phyloP scores from a whole-genome alignment of 495 filamentous ascomycete species.

The Stereocaulon alpinum region DNA sequence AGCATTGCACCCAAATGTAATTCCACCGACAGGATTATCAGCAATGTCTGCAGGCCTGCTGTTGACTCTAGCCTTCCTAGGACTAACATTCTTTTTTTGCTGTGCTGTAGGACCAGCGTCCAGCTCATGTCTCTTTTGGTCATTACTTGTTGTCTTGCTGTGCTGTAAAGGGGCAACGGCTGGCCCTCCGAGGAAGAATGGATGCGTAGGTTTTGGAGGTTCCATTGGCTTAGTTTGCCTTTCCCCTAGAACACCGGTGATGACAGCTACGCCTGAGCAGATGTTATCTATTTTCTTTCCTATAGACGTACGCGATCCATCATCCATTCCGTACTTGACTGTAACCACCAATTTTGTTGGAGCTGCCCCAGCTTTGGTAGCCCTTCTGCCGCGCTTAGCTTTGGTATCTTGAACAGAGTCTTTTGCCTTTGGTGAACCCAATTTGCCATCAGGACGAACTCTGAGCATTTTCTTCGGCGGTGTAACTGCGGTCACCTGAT shows the following conservation, averaged over 20 bases:
- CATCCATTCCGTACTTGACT: constrained; percentile 35
- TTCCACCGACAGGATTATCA: neutral
- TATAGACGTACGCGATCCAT: constrained; percentile 17
- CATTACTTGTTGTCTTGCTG: neutral
- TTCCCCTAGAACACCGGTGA: constrained; percentile 9
- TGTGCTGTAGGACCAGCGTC: neutral
- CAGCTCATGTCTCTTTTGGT: neutral
- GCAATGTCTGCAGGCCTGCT: constrained; percentile 17
- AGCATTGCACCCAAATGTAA: neutral
- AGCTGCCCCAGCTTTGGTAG: constrained; percentile 14
- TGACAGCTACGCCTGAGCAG: constrained; percentile 25
- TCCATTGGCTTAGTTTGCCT: constrained; percentile 23
- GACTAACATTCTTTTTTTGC: neutral
- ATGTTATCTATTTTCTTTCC: constrained; percentile 45
- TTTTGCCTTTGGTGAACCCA: constrained; percentile 40
- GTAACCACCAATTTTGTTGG: constrained; percentile 29
- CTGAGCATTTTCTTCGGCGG: constrained; percentile 37
- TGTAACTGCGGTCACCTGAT: neutral
- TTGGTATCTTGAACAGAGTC: constrained; percentile 22
- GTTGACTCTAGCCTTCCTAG: constrained; percentile 17
- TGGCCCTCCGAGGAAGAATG: constrained; percentile 54
- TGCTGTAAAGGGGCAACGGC: neutral
- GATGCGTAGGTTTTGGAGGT: constrained; percentile 58
- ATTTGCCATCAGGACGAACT: constrained; percentile 45
- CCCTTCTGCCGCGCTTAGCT: constrained; percentile 26